A percentile compares a stretch with the other conserved stretches of the same genome.
phyloP scores from a whole-genome alignment of 495 filamentous ascomycete genomes.

The Corynascus novoguineensis region DNA sequence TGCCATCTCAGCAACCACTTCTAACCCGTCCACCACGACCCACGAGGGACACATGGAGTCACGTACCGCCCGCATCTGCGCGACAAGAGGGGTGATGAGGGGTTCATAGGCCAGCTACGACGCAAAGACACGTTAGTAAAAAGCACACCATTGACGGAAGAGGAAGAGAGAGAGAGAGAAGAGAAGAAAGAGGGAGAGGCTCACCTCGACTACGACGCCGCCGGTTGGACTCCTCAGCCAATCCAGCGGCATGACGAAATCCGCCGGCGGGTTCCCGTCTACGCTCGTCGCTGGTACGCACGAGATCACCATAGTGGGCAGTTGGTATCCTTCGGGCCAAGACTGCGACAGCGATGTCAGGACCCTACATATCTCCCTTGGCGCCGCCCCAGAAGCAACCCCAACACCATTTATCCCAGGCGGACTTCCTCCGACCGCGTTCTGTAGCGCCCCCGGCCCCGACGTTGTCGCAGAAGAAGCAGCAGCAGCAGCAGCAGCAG shows the following conservation, averaged over 20 bases:
- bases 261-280: slow-evolving; percentile 57
- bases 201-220: slow-evolving; percentile 68
- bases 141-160: background rate
- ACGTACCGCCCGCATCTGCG: slow-evolving; percentile 53
- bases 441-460: slow-evolving; percentile 24
- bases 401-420: background rate
- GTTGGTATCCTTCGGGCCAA: slow-evolving; percentile 60
- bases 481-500: slow-evolving; percentile 19
- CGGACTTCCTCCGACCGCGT: background rate
- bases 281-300: slow-evolving; percentile 68
- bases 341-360: slow-evolving; percentile 51
- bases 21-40: slow-evolving; percentile 75
- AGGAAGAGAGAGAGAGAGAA: background rate
- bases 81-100: slow-evolving; percentile 62
- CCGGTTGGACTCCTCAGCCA: slow-evolving; percentile 75
- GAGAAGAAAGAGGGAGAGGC: slow-evolving; percentile 14
- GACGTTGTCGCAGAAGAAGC: too few relatives aligned
- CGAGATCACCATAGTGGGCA: slow-evolving; percentile 69
- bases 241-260: slow-evolving; percentile 67
- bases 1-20: slow-evolving; percentile 74
- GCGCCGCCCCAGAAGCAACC: slow-evolving; percentile 18
- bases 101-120: slow-evolving; percentile 65
- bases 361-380: slow-evolving; percentile 52
- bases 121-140: background rate
- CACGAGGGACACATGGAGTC: slow-evolving; percentile 57